These are phyloP conservation scores for Limonium bicolor DNA, from an alignment of 148 eudicot genomes.

Conservation along the genomic window DNA sequence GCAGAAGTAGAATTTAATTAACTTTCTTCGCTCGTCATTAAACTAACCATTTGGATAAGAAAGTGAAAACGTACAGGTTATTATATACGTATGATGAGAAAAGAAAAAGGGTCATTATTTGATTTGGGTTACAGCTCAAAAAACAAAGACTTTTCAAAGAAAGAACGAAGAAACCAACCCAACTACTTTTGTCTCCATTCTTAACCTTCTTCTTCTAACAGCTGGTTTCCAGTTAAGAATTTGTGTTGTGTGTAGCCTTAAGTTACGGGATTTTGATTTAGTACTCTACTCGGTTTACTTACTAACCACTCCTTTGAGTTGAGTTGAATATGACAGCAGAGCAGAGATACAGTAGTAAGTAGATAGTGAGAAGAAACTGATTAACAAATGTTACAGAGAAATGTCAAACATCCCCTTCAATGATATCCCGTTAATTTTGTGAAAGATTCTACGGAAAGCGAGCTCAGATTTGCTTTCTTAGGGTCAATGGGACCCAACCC, in stretches of 20 bases:
- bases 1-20: too few species aligned
- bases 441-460: constrained; percentile 5
- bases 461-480: too few species aligned
- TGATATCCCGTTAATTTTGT: constrained; percentile 2
- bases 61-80: background rate
- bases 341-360: background rate
- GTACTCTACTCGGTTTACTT: too few species aligned
- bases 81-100: background rate
- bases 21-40: too few species aligned
- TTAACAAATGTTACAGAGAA: background rate
- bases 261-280: constrained; percentile 8
- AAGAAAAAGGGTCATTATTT: background rate
- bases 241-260: constrained; percentile 2
- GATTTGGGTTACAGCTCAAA: constrained; percentile 7
- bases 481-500: too few species aligned
- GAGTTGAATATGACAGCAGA: constrained; percentile 26
- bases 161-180: too few species aligned
- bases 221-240: constrained; percentile 4
- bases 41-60: background rate
- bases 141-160: background rate
- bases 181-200: too few species aligned
- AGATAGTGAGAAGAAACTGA: background rate
- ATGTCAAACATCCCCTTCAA: background rate
- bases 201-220: constrained; percentile 10
- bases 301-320: background rate